Conservation (phyloP, 2,329 filamentous ascomycete genomes). For the Calonectria leucothoes region DNA sequence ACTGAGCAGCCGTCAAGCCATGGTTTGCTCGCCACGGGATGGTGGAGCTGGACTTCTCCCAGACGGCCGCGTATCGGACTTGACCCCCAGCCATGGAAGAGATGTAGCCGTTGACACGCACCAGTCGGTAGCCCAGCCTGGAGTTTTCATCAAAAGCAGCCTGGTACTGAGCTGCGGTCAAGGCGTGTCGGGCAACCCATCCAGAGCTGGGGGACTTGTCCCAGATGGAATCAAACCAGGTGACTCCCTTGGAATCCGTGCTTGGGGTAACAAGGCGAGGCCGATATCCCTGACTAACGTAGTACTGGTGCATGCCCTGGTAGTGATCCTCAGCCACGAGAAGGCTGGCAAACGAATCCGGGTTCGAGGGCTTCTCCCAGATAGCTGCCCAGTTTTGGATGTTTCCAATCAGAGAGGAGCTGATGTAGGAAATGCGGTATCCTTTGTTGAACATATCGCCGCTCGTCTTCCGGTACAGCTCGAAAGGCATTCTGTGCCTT, state of each 20-base stretch:
- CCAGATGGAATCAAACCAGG: constrained; percentile 7
- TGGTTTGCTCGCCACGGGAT: neutral
- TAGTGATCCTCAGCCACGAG: neutral
- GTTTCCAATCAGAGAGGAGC: neutral
- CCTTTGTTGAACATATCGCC: neutral
- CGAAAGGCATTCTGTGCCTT: neutral
- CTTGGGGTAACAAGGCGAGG: neutral
- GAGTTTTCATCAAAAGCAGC: neutral
- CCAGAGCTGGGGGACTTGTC: neutral
- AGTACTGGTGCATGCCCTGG: neutral
- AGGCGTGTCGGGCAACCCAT: neutral
- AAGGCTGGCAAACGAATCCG: neutral
- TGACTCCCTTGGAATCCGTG: neutral
- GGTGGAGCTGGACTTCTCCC: constrained; percentile 1
- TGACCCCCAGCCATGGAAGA: neutral
- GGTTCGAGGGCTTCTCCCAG: neutral
- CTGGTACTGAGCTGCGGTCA: constrained; percentile 8
- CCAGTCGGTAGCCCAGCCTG: neutral
- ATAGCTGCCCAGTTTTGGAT: neutral
- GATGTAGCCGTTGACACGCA: constrained; percentile 3
- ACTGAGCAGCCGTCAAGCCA: neutral
- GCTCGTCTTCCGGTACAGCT: neutral
- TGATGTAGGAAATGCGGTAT: constrained; percentile 3
- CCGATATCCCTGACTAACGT: neutral
- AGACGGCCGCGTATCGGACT: neutral